Base-by-base conservation (phyloP, 1,284 basidiomycete species). In the Microbotryum silenes-acaulis region DNA sequence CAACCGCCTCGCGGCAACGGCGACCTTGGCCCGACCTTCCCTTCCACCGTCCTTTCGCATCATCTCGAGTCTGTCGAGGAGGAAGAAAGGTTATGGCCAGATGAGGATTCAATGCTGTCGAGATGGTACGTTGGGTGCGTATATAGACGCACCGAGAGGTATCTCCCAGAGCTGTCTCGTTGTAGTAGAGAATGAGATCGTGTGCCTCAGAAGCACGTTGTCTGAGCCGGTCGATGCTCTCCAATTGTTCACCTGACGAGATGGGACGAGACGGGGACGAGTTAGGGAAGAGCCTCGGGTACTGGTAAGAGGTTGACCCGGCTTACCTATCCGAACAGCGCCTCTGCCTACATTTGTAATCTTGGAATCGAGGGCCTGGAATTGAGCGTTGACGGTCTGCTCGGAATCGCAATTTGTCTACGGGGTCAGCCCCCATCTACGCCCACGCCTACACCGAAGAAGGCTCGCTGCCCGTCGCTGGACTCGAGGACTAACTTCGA, bases 321-420 rank as follows among this genome's bases (percentile, higher is more conserved):
- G 74, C 80, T 72, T 69, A 85, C 92, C 94, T 72, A 98, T 97
- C 49, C 93, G 83, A 58, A 97, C 87, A 3, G 96, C 92, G 7
- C 92, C 92, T 60, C 91, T 83, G 23, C 93, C 91, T 25, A 99
- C 94, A 72, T 94, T 89, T 58, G 86, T 91, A 80, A 98, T 93
- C 72, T 76, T 78, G 86, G 86, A 85, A 87, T 56, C 81, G 81
- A 53, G 83, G 81, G 66, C 60, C 23, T 61, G 51, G 49, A 66
- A 65, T 37, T 69, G 68, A 9, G 57, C 61, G 42, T 63, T 65
- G 47, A 69, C 63, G 3, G 63, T 65, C 65, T 69, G 61, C 1
- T 21, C 4, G 16, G 12, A 18, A 18, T 42, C 37, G 20, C 20
- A 1, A 2, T 5, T 3, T 23, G 46, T 8, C n/a, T 45, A 27